phyloP scores from a whole-genome alignment of 2,329 filamentous ascomycete species.

The Pezicula radicicola region DNA sequence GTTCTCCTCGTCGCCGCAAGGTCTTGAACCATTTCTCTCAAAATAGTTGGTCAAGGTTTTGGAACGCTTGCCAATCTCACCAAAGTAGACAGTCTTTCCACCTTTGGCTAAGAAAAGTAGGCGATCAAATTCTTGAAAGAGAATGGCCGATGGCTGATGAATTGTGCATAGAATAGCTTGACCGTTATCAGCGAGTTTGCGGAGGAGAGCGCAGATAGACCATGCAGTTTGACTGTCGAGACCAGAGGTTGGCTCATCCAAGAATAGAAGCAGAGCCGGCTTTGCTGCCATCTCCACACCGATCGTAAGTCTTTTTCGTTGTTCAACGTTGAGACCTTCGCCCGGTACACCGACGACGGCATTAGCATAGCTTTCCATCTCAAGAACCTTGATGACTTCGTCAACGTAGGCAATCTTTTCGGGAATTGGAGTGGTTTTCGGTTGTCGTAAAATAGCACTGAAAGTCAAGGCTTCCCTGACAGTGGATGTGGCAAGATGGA shows the following conservation, averaged over 20 bases:
- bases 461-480: conserved; percentile 87
- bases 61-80: conserved; percentile 71
- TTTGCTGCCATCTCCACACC: conserved; percentile 92
- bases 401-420: conserved; percentile 89
- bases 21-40: conserved; percentile 63
- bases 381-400: conserved; percentile 84
- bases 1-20: conserved; percentile 68
- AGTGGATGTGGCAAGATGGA: conserved; percentile 80
- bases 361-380: conserved; percentile 88
- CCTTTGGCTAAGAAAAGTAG: conserved; percentile 75
- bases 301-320: conserved; percentile 79
- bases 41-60: conserved; percentile 71
- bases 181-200: conserved; percentile 84
- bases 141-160: conserved; percentile 92
- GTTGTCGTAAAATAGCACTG: conserved; percentile 81
- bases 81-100: conserved; percentile 78
- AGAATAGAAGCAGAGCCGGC: conserved; percentile 83
- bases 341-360: conserved; percentile 88
- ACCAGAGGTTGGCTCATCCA: conserved; percentile 93
- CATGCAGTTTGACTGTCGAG: conserved; percentile 91
- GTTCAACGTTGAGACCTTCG: conserved; percentile 74
- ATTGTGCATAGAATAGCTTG: conserved; percentile 97
- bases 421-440: conserved; percentile 63
- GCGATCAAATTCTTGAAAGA: conserved; percentile 88
- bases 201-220: conserved; percentile 83